Base-by-base conservation (phyloP, 345 rosid species). In the Citrus hindsii region DNA sequence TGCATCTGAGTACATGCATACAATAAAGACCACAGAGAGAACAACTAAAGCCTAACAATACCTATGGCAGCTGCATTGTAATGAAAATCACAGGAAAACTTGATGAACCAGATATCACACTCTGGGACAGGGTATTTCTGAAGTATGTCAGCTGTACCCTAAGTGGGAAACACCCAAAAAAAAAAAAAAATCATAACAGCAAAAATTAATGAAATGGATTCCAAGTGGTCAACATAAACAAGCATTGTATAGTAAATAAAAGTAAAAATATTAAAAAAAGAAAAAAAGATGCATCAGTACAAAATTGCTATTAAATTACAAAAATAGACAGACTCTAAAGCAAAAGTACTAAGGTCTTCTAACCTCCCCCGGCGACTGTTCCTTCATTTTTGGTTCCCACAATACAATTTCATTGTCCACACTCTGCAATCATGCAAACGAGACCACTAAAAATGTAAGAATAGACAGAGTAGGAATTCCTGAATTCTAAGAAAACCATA, bases 351-450 rank as follows among this genome's bases (percentile, higher is more conserved):
- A 38, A 48, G 69, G 63, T 67, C 64, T 70, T 65, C 84, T 78
- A 75, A 95, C 99, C 97, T 95, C 98, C 63, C 99, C 97, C 21
- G 99, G 97, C 79, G 98, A 95, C 80, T 93, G 97, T 79, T 95
- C 99, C 87, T 93, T 93, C 90, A 89, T 88, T 86, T 89, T 89
- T 48, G 99, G 98, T 83, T 92, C 98, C 98, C 99, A 95, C 77
- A 93, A 84, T 80, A 91, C 87, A 80, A 96, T 92, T 85, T 96
- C 99, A 58, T 92, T 96, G 89, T 96, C 99, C 37, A 96, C 98
- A 83, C 99, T 95, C 99, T 96, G 87, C 81, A 86, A 79, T 68
- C 71, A 5, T 46, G 76, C 77, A 74, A 63, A 59, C 77, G 3
- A 77, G 66, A 40, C 69, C 22, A 79, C 60, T 4, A 55, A 80